phyloP scores from a whole-genome alignment of 2,329 filamentous ascomycete genomes.

The Ophiocordyceps australis region DNA sequence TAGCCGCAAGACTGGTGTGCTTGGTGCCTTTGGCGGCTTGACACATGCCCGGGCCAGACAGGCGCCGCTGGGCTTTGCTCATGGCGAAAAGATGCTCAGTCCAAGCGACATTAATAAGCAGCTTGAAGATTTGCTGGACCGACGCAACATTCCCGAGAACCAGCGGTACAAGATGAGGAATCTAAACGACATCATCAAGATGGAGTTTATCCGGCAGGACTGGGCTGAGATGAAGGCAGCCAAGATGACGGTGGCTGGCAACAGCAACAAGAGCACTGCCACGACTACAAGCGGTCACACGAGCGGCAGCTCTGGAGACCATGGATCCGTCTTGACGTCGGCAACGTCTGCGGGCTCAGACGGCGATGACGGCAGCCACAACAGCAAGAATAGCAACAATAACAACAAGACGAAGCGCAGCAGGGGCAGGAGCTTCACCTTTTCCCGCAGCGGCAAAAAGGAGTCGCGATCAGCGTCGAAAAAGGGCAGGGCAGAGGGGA shows the following conservation, averaged over 20 bases:
- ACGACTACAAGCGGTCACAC: constrained; percentile 24
- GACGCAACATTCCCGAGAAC: constrained; percentile 83
- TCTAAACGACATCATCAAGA: constrained; percentile 77
- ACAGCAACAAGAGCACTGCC: too few species aligned
- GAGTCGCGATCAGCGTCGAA: constrained; percentile 55
- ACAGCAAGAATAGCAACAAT: too few species aligned
- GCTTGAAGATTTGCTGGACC: constrained; percentile 52
- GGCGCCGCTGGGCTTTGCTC: constrained; percentile 13
- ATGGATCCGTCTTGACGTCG: constrained; percentile 8
- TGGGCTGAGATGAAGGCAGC: constrained; percentile 48
- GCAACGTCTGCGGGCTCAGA: constrained; percentile 17
- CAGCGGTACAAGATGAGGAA: constrained; percentile 91
- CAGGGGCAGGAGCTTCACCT: constrained; percentile 47
- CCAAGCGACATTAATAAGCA: constrained; percentile 37
- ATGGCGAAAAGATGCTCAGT: constrained; percentile 32
- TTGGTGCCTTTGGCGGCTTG: constrained; percentile 18
- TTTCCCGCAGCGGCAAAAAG: constrained; percentile 44
- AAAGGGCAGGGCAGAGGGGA: constrained; percentile 50
- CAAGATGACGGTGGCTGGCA: constrained; percentile 22
- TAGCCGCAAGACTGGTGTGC: constrained; percentile 20
- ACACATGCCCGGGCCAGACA: constrained; percentile 17
- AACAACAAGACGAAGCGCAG: constrained; percentile 32
- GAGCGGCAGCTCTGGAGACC: constrained; percentile 18
- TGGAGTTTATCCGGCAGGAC: constrained; percentile 86
- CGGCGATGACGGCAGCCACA: constrained; percentile 22